Percentiles rank a stretch among this genome's conserved stretches.
Evolutionary conservation across 192 early-diverging fungal species (phyloP).

Genomic region (Coemansia sp.): DNA sequence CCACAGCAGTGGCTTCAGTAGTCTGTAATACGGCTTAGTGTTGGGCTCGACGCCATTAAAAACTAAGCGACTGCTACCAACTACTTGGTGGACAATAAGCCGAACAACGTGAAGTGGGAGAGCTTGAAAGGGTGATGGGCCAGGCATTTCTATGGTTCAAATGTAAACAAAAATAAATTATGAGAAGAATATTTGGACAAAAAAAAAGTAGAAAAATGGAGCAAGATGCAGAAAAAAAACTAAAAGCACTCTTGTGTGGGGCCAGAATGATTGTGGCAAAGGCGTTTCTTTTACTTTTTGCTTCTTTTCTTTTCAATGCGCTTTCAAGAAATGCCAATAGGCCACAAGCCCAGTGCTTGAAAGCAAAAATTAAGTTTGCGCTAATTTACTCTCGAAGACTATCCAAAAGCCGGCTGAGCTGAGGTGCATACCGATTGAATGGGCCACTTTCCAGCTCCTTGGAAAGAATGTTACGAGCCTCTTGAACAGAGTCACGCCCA

Average conservation of each 20-base stretch:
- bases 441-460: not conserved
- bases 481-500: not conserved
- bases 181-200: not conserved
- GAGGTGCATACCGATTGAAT: not conserved
- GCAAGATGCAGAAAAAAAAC: too few species aligned
- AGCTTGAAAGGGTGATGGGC: not conserved
- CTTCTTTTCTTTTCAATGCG: too few species aligned
- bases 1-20: not conserved
- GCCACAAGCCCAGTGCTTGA: too few species aligned
- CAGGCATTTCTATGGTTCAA: not conserved
- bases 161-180: not conserved
- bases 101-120: not conserved
- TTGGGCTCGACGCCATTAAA: not conserved
- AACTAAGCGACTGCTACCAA: not conserved
- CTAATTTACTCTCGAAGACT: not conserved
- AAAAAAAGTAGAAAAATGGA: not conserved
- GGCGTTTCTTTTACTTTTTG: too few species aligned
- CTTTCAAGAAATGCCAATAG: too few species aligned
- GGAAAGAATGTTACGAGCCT: not conserved
- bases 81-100: not conserved
- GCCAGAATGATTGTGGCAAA: not conserved
- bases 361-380: too few species aligned
- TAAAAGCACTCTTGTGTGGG: constrained; percentile 31
- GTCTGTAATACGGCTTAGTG: not conserved
- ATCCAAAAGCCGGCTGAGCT: not conserved